These are phyloP conservation scores for Macaranga tanarius DNA, from an alignment of 441 rosid genomes.

Conservation along the genomic window DNA sequence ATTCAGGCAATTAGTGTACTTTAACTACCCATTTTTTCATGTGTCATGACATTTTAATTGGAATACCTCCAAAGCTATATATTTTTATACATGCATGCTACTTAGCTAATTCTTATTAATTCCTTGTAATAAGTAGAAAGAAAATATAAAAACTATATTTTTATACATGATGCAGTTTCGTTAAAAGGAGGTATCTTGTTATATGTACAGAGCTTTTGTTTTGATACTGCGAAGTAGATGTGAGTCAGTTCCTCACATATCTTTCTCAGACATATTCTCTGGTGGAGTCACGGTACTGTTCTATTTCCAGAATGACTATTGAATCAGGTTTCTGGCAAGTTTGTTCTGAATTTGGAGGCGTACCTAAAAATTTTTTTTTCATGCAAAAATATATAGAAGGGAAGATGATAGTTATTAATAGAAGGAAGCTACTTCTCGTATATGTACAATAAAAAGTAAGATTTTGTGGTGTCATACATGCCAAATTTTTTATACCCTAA, in stretches of 20 bases:
- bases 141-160: no score
- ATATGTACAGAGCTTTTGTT: neutral
- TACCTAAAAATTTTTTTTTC: neutral
- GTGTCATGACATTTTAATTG: no score
- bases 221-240: neutral
- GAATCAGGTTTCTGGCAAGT: conserved; percentile 9
- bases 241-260: neutral
- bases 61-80: no score
- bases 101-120: no score
- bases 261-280: neutral
- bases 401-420: neutral
- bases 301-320: neutral
- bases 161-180: neutral
- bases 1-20: no score
- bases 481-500: conserved; percentile 3
- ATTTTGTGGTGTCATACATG: neutral
- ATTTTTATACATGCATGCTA: no score
- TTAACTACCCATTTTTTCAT: no score
- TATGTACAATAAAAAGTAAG: neutral
- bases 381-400: neutral
- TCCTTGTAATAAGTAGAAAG: no score
- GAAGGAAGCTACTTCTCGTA: neutral
- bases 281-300: neutral
- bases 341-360: neutral
- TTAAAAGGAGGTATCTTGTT: conserved; percentile 5